Conservation (phyloP, 371 early-diverging fungal genomes). For the Mucor irregularis region DNA sequence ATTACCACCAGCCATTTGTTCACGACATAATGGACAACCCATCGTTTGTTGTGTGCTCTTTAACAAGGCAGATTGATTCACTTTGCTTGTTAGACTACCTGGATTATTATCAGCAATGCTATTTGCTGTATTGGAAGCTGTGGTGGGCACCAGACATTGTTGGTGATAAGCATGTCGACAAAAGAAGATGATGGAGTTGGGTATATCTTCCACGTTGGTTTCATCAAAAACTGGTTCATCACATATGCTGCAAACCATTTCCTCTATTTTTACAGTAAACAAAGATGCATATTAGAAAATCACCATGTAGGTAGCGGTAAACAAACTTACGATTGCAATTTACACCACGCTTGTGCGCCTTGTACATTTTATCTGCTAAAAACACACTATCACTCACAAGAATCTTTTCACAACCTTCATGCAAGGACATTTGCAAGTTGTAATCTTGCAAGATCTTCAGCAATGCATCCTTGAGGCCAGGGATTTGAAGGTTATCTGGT, state of each 20-base stretch:
- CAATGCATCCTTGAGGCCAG: constrained; percentile 77
- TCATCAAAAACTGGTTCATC: constrained; percentile 57
- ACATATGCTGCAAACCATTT: constrained; percentile 65
- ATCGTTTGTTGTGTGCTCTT: constrained; percentile 50
- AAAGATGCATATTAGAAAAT: not conserved
- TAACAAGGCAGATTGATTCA: constrained; percentile 56
- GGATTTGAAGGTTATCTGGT: constrained; percentile 77
- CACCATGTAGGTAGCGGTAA: too few relatives aligned
- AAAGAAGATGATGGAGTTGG: constrained; percentile 66
- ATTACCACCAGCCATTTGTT: constrained; percentile 55
- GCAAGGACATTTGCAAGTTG: constrained; percentile 82
- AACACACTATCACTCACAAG: constrained; percentile 82
- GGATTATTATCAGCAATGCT: constrained; percentile 16
- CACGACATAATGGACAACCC: constrained; percentile 58
- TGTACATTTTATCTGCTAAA: constrained; percentile 73
- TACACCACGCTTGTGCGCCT: constrained; percentile 71
- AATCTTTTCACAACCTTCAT: constrained; percentile 87
- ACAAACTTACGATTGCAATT: constrained; percentile 50
- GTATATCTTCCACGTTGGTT: constrained; percentile 30
- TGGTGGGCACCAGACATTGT: constrained; percentile 54
- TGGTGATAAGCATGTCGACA: constrained; percentile 78
- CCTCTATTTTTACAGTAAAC: constrained; percentile 33
- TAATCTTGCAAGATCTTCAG: constrained; percentile 88
- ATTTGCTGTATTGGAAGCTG: constrained; percentile 9
- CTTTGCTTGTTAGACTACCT: constrained; percentile 45